Evolutionary conservation across 441 rosid species (phyloP).

Genomic region (Lepidium campestre): DNA sequence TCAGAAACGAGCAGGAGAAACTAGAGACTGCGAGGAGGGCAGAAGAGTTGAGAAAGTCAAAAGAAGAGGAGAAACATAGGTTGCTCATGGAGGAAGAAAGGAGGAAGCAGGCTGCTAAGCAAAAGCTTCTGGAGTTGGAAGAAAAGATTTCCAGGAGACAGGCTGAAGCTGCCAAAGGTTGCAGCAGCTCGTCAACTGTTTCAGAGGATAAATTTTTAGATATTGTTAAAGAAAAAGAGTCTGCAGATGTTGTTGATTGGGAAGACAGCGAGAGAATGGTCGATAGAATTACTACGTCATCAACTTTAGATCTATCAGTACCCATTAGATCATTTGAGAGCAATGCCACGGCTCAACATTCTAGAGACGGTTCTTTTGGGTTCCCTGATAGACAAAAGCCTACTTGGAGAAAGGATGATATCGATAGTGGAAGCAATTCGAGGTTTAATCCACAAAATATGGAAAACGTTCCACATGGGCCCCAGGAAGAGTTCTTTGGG

Average conservation of each 20-base stretch:
- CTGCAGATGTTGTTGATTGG: slow-evolving; percentile 67
- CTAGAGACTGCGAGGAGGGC: slow-evolving; percentile 62
- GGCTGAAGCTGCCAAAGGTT: slow-evolving; percentile 47
- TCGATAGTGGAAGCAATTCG: slow-evolving; percentile 57
- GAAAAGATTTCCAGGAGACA: slow-evolving; percentile 86
- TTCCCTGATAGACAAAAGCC: slow-evolving; percentile 57
- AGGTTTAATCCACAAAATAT: slow-evolving; percentile 41
- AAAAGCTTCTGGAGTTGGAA: slow-evolving; percentile 90
- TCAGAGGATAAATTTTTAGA: slow-evolving; percentile 46
- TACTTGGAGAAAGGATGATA: slow-evolving; percentile 69
- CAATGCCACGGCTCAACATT: slow-evolving; percentile 39
- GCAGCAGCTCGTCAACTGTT: slow-evolving; percentile 38
- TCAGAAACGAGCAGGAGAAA: slow-evolving; percentile 86
- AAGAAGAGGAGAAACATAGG: slow-evolving; percentile 87
- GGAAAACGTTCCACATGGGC: slow-evolving; percentile 51
- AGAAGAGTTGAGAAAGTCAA: slow-evolving; percentile 78
- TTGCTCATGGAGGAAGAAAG: slow-evolving; percentile 87
- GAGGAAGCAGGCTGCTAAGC: slow-evolving; percentile 92
- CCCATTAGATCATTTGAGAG: slow-evolving; percentile 51
- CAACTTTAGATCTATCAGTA: slow-evolving; percentile 61
- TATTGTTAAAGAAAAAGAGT: slow-evolving; percentile 44
- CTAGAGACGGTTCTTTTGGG: slow-evolving; percentile 52
- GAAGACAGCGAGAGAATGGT: slow-evolving; percentile 89
- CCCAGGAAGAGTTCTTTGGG: slow-evolving; percentile 60
- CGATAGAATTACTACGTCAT: slow-evolving; percentile 77